phyloP scores from a whole-genome alignment of 352 stramenopile genomes.

The Thraustochytrium sp. region DNA sequence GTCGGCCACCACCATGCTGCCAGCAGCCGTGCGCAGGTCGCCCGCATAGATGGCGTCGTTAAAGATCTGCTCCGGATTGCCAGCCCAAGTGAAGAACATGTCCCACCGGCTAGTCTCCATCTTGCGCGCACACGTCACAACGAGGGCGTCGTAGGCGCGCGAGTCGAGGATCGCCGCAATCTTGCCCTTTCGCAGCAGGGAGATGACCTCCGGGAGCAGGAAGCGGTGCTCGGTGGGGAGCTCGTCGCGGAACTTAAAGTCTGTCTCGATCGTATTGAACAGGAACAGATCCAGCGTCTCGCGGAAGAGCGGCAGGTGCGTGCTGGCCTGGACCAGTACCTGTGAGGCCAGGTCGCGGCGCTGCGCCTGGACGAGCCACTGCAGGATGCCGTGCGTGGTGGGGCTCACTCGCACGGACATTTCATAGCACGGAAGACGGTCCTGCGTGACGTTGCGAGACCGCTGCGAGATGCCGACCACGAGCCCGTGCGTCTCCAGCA shows the following conservation, averaged over 20 bases:
- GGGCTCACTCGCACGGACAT: slow-evolving; percentile 19
- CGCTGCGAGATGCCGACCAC: slow-evolving; percentile 40
- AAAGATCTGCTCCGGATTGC: slow-evolving; percentile 32
- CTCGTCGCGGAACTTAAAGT: slow-evolving; percentile 7
- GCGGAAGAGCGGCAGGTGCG: slow-evolving; percentile 14
- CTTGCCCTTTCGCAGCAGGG: slow-evolving; percentile 6
- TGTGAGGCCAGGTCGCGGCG: slow-evolving; percentile 12
- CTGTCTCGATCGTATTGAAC: slow-evolving; percentile 16
- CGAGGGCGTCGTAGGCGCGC: slow-evolving; percentile 16
- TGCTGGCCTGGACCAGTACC: slow-evolving; percentile 40
- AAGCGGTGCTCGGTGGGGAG: background rate
- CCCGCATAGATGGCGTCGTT: slow-evolving; percentile 39
- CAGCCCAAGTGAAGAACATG: slow-evolving; percentile 25
- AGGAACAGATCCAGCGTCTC: slow-evolving; percentile 36
- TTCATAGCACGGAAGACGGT: slow-evolving; percentile 26
- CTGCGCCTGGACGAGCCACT: slow-evolving; percentile 8
- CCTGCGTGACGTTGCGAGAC: slow-evolving; percentile 9
- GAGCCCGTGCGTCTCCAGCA: slow-evolving; percentile 37
- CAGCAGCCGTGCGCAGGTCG: slow-evolving; percentile 26
- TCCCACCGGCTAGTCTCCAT: slow-evolving; percentile 32
- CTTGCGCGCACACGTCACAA: slow-evolving; percentile 41
- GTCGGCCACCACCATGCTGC: slow-evolving; percentile 24
- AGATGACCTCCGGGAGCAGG: slow-evolving; percentile 6
- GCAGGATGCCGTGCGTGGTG: slow-evolving; percentile 25
- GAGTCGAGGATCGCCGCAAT: background rate